A percentile compares a stretch with the other conserved stretches of the same genome.
Evolutionary conservation across 805 yeast species (phyloP).

Genomic region (Ogataea pini): DNA sequence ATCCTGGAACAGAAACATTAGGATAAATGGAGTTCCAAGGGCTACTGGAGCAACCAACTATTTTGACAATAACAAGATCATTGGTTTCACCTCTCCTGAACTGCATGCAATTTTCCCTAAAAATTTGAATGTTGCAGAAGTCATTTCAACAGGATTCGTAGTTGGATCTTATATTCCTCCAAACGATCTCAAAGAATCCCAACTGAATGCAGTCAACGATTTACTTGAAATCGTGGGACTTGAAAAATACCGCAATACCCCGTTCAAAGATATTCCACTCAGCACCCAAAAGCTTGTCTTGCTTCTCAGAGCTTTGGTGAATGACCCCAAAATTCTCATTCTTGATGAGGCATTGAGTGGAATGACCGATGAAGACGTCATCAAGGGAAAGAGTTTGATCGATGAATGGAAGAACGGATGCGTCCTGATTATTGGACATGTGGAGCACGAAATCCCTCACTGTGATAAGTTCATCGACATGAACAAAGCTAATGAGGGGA

Average conservation of each 20-base stretch:
- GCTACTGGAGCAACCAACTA: conserved; percentile 74
- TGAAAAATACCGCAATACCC: conserved; percentile 35
- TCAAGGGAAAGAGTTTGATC: conserved; percentile 53
- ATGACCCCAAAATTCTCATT: conserved; percentile 74
- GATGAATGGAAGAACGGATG: conserved; percentile 62
- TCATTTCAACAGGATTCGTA: conserved; percentile 71
- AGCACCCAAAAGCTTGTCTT: conserved; percentile 78
- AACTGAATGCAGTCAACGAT: conserved; percentile 41
- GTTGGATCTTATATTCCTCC: conserved; percentile 66
- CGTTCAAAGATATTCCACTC: conserved; percentile 57
- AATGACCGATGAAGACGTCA: conserved; percentile 67
- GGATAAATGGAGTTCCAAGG: conserved; percentile 65
- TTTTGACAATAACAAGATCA: conserved; percentile 73
- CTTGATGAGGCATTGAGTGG: conserved; percentile 93
- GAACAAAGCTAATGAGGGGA: conserved; percentile 34
- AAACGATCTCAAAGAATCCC: conserved; percentile 37
- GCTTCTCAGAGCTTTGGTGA: conserved; percentile 74
- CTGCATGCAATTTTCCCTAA: conserved; percentile 83
- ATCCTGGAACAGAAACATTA: conserved; percentile 77
- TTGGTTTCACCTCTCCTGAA: conserved; percentile 92
- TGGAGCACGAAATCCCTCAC: conserved; percentile 73
- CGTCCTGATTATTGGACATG: conserved; percentile 78
- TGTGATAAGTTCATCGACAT: conserved; percentile 55
- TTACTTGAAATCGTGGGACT: conserved; percentile 51
- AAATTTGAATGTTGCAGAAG: conserved; percentile 49